Percentiles rank a stretch among this genome's conserved stretches.
phyloP scores from a whole-genome alignment of 495 filamentous ascomycete species.

The Penicillium samsonianum region DNA sequence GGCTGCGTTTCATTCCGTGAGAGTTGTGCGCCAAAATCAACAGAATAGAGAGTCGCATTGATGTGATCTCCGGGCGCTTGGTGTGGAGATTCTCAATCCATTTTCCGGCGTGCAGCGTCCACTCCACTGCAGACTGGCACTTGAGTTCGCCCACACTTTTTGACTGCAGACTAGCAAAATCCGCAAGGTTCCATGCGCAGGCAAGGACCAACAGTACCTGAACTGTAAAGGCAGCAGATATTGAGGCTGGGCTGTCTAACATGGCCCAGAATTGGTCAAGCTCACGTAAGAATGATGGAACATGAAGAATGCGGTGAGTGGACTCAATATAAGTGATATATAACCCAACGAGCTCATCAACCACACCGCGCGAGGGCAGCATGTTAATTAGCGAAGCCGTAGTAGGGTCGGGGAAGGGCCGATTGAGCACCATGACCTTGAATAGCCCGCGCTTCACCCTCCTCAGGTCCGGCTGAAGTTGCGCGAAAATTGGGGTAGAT shows the following conservation, averaged over 20 bases:
- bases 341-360: constrained; percentile 51
- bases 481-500: constrained; percentile 41
- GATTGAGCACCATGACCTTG: constrained; percentile 37
- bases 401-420: constrained; percentile 36
- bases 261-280: constrained; percentile 53
- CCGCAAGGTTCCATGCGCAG: constrained; percentile 53
- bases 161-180: constrained; percentile 37
- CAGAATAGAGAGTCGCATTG: constrained; percentile 61
- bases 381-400: constrained; percentile 34
- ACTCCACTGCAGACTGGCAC: constrained; percentile 55
- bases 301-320: constrained; percentile 57
- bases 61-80: constrained; percentile 53
- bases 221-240: constrained; percentile 51
- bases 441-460: constrained; percentile 39
- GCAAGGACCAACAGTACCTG: constrained; percentile 67
- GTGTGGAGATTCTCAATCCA: constrained; percentile 62
- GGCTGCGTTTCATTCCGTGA: constrained; percentile 55
- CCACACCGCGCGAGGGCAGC: constrained; percentile 44
- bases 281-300: constrained; percentile 57
- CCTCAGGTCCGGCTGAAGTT: constrained; percentile 38
- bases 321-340: constrained; percentile 61
- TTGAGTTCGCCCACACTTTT: constrained; percentile 52
- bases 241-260: constrained; percentile 28
- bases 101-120: constrained; percentile 63
- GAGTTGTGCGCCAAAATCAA: constrained; percentile 59